Evolutionary conservation across 2,329 filamentous ascomycete genomes (phyloP).

Genomic region (Endocalyx cinctus): DNA sequence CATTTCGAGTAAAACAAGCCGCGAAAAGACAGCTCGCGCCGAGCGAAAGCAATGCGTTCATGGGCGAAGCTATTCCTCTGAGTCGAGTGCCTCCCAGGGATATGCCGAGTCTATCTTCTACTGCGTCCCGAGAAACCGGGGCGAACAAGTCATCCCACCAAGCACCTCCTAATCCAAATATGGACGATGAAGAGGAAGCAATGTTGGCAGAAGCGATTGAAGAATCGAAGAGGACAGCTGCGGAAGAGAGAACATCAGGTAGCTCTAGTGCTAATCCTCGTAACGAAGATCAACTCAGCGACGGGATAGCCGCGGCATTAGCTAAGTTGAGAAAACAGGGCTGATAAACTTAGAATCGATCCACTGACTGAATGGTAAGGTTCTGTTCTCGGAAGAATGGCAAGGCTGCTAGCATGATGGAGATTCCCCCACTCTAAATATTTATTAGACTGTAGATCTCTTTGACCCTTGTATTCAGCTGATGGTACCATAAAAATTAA

Average conservation of each 20-base stretch:
- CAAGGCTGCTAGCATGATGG: too few species aligned
- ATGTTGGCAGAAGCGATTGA: slow-evolving; percentile 44
- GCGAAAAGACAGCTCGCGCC: slow-evolving; percentile 40
- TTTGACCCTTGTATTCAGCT: too few species aligned
- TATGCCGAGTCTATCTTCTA: slow-evolving; percentile 27
- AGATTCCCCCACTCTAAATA: too few species aligned
- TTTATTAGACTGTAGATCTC: too few species aligned
- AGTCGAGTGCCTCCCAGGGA: slow-evolving; percentile 38
- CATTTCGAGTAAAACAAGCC: slow-evolving; percentile 72
- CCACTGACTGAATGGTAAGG: too few species aligned
- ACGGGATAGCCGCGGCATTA: slow-evolving; percentile 57
- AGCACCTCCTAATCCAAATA: slow-evolving; percentile 1
- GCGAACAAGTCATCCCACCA: slow-evolving; percentile 2
- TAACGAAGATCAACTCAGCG: slow-evolving; percentile 44
- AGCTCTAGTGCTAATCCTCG: slow-evolving; percentile 12
- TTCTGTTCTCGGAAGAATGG: too few species aligned
- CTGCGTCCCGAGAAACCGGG: slow-evolving; percentile 15
- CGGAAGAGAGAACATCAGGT: slow-evolving; percentile 20
- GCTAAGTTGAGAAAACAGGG: slow-evolving; percentile 51
- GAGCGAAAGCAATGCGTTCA: slow-evolving; percentile 18
- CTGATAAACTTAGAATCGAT: too few species aligned
- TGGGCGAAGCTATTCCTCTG: slow-evolving; percentile 36
- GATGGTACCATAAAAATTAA: too few species aligned
- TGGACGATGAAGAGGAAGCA: slow-evolving; percentile 45
- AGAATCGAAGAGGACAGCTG: slow-evolving; percentile 38